Evolutionary conservation across 1,139 yeast genomes (phyloP), one percentile per base, ranked within the genome.

Genomic region (Pichia inconspicua): DNA sequence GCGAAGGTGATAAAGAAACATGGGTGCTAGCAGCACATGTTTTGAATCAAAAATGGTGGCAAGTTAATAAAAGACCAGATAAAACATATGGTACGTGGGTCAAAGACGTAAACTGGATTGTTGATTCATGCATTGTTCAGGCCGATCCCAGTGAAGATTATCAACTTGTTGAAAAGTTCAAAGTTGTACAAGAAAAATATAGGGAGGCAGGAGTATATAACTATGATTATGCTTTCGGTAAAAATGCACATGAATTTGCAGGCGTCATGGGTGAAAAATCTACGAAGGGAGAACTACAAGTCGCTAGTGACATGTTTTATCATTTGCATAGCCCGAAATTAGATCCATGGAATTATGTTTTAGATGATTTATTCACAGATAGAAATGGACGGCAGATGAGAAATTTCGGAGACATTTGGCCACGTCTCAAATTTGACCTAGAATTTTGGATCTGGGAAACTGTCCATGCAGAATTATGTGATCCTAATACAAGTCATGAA

Each of bases 1-100:
- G 84, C 17, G 84, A 80, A 64, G 85, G 85, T 44, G 85, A 80
- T 56, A 80, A 80, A 61, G 85, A 80, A 52, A 78, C 84, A 0
- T 79, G 79, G 58, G 70, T 78, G 25, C 80, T 82, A 2, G 82
- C 84, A 0, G 82, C 84, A 0, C 71, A 70, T 42, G 78, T 67
- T 0, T 59, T 78, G 57, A 59, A 67, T 0, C 65, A 70, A 46
- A 72, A 75, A 9, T 78, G 74, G 67, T 76, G 73, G 62, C 84
- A 78, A 60, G 76, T 80, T 5, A 54, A 67, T 42, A 54, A 48
- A 40, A 41, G 44, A 27, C 59, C 59, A 14, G 53, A 42, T 28
- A 57, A 53, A 41, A 40, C 59, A 0, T 54, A 53, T 45, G 60
- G 61, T 12, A 69, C 57, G 2, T 57, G 74, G 75, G 27, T 54